Base-by-base conservation (phyloP, 345 rosid species). In the Sonneratia caseolaris region DNA sequence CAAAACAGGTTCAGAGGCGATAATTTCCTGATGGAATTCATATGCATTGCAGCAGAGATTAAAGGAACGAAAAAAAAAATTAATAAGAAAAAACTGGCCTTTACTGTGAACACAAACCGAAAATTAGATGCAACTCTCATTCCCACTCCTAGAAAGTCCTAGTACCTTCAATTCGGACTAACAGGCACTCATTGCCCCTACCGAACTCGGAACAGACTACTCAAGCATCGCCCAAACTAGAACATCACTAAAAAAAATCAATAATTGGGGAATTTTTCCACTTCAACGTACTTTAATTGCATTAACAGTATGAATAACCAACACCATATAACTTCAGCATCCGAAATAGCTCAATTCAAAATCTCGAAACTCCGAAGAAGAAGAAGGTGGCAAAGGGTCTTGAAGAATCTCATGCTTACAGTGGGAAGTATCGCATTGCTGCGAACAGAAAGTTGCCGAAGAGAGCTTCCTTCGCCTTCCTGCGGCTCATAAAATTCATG, bases 11-110 rank as follows among this genome's bases (percentile, higher is more conserved):
- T 68, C 1, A 64, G 76, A 76, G 66, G 76, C 57, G 77, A 76
- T 51, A 81, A 76, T 76, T 75, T 74, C 84, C 87, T 84, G 78
- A 71, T 3, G 24, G 19, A 70, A 56, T 62, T 62, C 14, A 43
- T 35, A 47, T n/a, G 27, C 43, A 27, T 11, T 42, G 22, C 27
- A 47, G 65, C 12, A 37, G 15, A 66, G 35, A 72, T 47, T 37
- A 13, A 53, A 27, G 38, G 37, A 13, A 32, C 14, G 64, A 62
- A 22, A 6, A 62, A 9, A 3, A 62, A 32, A 18, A 35, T 27
- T 62, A 10, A 27, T 4, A 62, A 12, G 8, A 27, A 13, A 27
- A 32, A 12, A 13, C n/a, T 15, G 37, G 14, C 3, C 37, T 62
- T 35, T n/a, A 35, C 38, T 13, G 4, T 35, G 18, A 62, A 62